phyloP scores from a whole-genome alignment of 2,329 filamentous ascomycete genomes.

The Hortaea werneckii region DNA sequence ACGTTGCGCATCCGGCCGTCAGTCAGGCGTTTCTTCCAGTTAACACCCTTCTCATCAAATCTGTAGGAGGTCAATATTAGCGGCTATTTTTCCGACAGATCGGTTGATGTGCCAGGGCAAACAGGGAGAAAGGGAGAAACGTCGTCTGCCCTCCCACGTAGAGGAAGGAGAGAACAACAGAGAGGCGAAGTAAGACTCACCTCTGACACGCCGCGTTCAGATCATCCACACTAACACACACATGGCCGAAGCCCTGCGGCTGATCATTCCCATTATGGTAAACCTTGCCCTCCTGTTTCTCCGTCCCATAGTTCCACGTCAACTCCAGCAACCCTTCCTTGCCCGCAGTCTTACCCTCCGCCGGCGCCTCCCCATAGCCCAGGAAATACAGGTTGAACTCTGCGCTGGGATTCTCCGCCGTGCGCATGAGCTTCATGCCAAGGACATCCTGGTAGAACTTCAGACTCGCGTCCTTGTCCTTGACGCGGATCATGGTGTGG shows the following conservation, averaged over 20 bases:
- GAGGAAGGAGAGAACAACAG: no score
- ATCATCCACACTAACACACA: slow-evolving; percentile 37
- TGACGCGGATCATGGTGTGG: slow-evolving; percentile 92
- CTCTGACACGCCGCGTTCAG: slow-evolving; percentile 3
- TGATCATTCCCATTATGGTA: slow-evolving; percentile 91
- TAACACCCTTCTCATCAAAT: slow-evolving; percentile 70
- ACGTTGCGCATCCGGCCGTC: slow-evolving; percentile 98
- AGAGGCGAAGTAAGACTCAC: no score
- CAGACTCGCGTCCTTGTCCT: slow-evolving; percentile 43
- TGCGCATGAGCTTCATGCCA: slow-evolving; percentile 77
- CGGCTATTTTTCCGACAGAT: no score
- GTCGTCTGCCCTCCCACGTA: no score
- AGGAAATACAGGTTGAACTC: slow-evolving; percentile 91
- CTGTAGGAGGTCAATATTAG: slow-evolving; percentile 24
- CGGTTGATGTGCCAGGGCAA: no score
- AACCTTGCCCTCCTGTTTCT: slow-evolving; percentile 71
- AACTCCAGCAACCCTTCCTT: slow-evolving; percentile 82
- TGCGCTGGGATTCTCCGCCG: slow-evolving; percentile 55
- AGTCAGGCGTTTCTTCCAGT: slow-evolving; percentile 91
- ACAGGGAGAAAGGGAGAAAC: no score
- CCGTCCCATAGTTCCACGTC: slow-evolving; percentile 74
- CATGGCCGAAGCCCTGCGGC: slow-evolving; percentile 89
- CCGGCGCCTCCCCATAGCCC: slow-evolving; percentile 50
- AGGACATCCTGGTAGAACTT: slow-evolving; percentile 60
- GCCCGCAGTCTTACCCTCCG: slow-evolving; percentile 46